Evolutionary conservation across 129 eudicot species (phyloP), one percentile per base, ranked within the genome.

Genomic region (Sambucus nigra): DNA sequence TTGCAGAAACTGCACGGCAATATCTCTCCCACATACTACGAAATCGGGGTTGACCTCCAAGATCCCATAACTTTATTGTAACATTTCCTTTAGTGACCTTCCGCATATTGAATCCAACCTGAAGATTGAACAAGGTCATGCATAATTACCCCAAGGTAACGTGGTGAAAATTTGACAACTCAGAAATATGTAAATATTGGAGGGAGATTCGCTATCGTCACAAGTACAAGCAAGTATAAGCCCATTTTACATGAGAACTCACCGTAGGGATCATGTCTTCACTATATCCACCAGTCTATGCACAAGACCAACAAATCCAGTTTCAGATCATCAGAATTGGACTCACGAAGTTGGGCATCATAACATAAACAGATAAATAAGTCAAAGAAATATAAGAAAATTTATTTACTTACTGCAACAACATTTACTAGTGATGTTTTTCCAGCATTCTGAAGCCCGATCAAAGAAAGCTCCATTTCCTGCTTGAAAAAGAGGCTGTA

Each of bases 1-100:
- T 91, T 60, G 99, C 99, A 18, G 99, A 91, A 66, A 91, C 99
- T 28, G 99, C 94, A 74, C 95, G 95, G 49, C 99, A 91, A 47
- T 91, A 91, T 82, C 95, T 72, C 76, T 91, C 99, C 99, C 99
- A 91, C 95, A 91, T 91, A 51, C 99, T 91, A 49, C 99, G 86
- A 54, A 86, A 91, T 55, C 99, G 80, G 51, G 99, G 99, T 70
- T 91, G 99, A 66, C 99, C 99, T 50, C 95, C 99, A 75, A 91
- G 99, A 82, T 91, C 99, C 99, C 99, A 91, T 71, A 91, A 63
- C 70, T 91, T 91, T 57, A 91, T 91, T 35, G 95, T 91, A 13
- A 91, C 99, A 69, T 86, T 91, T 59, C 99, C 99, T 73, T 91
- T 91, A 40, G 95, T 91, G 32, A 91, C 99, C 61, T 91, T 91